phyloP scores from a whole-genome alignment of 208 protist species.

The Baffinella frigidus region DNA sequence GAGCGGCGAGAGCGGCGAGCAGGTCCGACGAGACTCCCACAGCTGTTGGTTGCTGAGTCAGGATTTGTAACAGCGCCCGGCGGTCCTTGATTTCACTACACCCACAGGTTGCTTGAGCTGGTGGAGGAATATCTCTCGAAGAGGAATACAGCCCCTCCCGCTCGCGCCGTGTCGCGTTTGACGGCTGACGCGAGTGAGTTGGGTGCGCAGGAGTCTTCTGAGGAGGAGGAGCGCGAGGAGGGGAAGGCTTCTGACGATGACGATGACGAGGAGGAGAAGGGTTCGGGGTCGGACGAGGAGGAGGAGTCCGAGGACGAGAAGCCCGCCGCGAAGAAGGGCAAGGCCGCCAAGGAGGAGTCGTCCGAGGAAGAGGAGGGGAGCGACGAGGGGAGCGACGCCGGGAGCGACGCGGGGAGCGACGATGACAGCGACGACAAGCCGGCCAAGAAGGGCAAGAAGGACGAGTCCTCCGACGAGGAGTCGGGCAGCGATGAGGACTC shows the following conservation, averaged over 20 bases:
- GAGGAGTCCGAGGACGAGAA: constrained; percentile 44
- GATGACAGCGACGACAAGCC: constrained; percentile 1
- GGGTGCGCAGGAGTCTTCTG: too few species aligned
- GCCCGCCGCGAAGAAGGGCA: not conserved
- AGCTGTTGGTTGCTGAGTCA: too few species aligned
- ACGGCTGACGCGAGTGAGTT: too few species aligned
- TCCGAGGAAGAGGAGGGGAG: not conserved
- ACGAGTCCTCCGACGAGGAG: not conserved
- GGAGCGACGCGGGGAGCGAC: not conserved
- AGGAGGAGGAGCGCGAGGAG: constrained; percentile 2
- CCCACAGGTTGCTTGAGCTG: too few species aligned
- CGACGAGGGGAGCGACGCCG: constrained; percentile 10
- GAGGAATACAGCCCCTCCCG: too few species aligned
- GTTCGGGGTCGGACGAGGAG: constrained; percentile 58
- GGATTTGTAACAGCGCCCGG: too few species aligned
- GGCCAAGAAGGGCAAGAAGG: not conserved
- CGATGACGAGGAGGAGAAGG: not conserved
- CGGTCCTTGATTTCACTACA: too few species aligned
- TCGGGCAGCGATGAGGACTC: not conserved
- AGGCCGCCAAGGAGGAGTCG: not conserved
- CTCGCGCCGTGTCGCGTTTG: too few species aligned
- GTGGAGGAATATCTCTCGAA: too few species aligned
- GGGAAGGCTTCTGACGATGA: not conserved
- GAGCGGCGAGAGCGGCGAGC: too few species aligned
- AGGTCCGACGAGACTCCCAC: too few species aligned